A percentile compares a stretch with the other conserved stretches of the same genome.
Conservation (phyloP, 768 basidiomycete genomes). For the Phanerochaete sordida region DNA sequence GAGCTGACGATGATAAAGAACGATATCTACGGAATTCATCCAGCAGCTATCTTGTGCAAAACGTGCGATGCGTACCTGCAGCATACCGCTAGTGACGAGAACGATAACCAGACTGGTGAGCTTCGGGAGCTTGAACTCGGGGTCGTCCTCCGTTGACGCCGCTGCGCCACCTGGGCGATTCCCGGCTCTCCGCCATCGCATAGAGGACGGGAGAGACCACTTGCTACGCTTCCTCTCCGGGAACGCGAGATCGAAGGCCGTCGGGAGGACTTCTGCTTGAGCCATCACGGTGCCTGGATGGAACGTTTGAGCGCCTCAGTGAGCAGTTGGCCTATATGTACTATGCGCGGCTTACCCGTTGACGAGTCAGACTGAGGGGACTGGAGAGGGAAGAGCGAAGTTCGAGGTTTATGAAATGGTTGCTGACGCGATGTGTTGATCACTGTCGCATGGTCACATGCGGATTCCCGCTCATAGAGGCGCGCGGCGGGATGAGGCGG, state of each 20-base stretch:
- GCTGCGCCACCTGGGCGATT: neutral
- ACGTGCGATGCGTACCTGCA: constrained; percentile 36
- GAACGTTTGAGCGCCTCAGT: neutral
- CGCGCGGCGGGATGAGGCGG: no score
- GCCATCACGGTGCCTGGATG: neutral
- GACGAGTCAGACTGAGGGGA: no score
- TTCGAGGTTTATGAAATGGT: no score
- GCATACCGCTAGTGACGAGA: constrained; percentile 37
- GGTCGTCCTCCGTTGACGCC: constrained; percentile 13
- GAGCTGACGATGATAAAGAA: constrained; percentile 73
- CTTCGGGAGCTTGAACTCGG: constrained; percentile 48
- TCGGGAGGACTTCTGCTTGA: neutral
- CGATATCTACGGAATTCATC: constrained; percentile 40
- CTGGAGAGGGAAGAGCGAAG: no score
- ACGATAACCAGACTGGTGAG: constrained; percentile 42
- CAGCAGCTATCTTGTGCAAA: neutral
- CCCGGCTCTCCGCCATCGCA: neutral
- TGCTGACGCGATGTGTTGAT: no score
- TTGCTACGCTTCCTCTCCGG: neutral
- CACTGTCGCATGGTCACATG: no score
- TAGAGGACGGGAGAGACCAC: neutral
- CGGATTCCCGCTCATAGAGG: no score
- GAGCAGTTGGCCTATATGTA: no score
- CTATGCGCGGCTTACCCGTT: no score
- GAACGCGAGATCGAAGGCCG: constrained; percentile 8